Percentiles rank a stretch among this genome's conserved stretches.
Conservation (phyloP, 495 filamentous ascomycete species). For the Collariella sp. region DNA sequence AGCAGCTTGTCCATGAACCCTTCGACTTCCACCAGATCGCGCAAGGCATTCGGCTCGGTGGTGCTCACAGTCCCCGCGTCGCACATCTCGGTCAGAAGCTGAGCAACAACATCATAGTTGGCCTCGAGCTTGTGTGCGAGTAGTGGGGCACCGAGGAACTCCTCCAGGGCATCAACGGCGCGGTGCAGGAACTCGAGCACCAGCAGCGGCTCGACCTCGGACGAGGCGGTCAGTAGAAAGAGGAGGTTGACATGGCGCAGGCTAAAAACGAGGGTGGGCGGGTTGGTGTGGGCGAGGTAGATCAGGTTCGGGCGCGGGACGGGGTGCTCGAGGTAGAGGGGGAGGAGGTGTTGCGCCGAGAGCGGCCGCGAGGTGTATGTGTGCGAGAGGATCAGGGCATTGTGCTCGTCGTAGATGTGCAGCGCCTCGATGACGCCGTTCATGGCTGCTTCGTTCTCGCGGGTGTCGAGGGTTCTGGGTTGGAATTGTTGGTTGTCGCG, state of each 20-base stretch:
- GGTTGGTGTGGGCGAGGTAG: slow-evolving; percentile 69
- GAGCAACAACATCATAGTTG: slow-evolving; percentile 90
- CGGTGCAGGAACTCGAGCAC: slow-evolving; percentile 92
- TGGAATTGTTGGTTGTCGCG: neutral
- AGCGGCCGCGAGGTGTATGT: slow-evolving; percentile 64
- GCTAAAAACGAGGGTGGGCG: slow-evolving; percentile 85
- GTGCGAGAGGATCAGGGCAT: slow-evolving; percentile 48
- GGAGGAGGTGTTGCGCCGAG: slow-evolving; percentile 63
- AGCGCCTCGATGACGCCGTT: slow-evolving; percentile 87
- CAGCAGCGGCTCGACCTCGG: slow-evolving; percentile 88
- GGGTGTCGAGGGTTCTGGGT: neutral
- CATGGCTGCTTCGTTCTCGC: slow-evolving; percentile 37
- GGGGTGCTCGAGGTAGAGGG: slow-evolving; percentile 80
- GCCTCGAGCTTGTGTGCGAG: slow-evolving; percentile 75
- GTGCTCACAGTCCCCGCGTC: slow-evolving; percentile 85
- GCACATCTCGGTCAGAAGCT: slow-evolving; percentile 91
- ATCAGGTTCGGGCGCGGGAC: slow-evolving; percentile 76
- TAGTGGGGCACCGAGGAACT: slow-evolving; percentile 86
- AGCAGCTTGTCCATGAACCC: slow-evolving; percentile 84
- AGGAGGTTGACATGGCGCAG: slow-evolving; percentile 78
- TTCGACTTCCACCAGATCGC: slow-evolving; percentile 85
- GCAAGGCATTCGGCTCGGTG: slow-evolving; percentile 86
- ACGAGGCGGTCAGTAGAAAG: slow-evolving; percentile 72
- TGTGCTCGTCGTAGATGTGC: slow-evolving; percentile 91
- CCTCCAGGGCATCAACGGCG: slow-evolving; percentile 84